Percentiles rank a stretch among this genome's conserved stretches.
Evolutionary conservation across 2,329 filamentous ascomycete genomes (phyloP).

Genomic region (Venturia asperata): DNA sequence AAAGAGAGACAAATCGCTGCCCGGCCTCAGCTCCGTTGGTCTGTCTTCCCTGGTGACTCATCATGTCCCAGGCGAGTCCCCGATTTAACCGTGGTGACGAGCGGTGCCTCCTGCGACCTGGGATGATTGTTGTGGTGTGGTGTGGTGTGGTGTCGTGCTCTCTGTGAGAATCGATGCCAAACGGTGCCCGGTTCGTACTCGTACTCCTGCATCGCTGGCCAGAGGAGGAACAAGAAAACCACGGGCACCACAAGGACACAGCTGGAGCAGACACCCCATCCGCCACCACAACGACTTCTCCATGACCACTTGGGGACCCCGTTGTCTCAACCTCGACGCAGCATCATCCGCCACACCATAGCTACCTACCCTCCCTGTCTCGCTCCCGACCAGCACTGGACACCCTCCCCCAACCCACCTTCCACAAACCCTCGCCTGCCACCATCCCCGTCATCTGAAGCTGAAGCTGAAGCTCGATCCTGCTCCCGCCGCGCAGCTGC

Average conservation of each 20-base stretch:
- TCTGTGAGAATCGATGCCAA: no score
- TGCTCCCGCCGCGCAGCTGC: conserved; percentile 6
- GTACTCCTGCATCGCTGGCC: background rate
- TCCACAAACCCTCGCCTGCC: background rate
- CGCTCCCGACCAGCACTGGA: background rate
- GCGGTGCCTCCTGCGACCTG: background rate
- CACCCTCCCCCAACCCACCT: no score
- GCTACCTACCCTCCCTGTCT: background rate
- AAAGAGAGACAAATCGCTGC: background rate
- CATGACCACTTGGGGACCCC: background rate
- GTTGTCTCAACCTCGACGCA: background rate
- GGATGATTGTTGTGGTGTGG: background rate
- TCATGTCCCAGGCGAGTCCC: background rate
- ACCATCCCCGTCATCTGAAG: background rate
- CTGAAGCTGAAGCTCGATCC: background rate
- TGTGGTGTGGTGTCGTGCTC: no score
- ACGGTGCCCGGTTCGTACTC: no score
- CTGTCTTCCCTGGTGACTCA: background rate
- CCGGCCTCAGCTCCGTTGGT: background rate
- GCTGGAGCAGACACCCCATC: no score
- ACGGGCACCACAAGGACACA: no score
- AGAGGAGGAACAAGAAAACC: no score
- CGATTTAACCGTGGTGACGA: background rate
- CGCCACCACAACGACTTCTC: background rate
- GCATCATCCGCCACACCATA: conserved; percentile 3